Evolutionary conservation across 2,329 filamentous ascomycete species (phyloP), one percentile per base, ranked within the genome.

Genomic region (Colletotrichum falcatum): DNA sequence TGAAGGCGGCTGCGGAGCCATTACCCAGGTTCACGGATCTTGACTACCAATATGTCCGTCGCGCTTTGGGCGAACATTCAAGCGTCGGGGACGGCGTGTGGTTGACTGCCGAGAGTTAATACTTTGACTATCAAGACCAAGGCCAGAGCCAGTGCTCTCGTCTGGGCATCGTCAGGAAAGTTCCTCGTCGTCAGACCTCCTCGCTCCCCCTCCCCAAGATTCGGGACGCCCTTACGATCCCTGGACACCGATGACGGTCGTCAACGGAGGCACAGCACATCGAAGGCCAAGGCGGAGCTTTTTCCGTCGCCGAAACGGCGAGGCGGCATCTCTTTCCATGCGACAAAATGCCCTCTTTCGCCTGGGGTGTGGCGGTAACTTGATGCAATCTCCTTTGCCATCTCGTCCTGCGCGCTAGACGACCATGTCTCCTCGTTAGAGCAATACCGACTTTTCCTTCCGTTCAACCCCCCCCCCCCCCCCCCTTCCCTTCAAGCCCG

Each of bases 351-450:
- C 18, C 44, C 39, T 55, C 46, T 14, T 49, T 39, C 16, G 37
- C 46, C 12, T 5, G 39, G 48, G 66, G 66, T n/a, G 66, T 69
- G 66, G 16, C 66, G n/a, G n/a, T 60, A 69, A n/a, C 11, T 46
- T 11, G 28, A 48, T 48, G 35, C 54, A 42, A 42, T 64, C 44
- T 65, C 33, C 20, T 35, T 26, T 33, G 14, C n/a, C 37, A 54
- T 23, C 20, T 12, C 48, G 16, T 33, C 56, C 18, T 33, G 39
- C 20, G 56, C 48, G 61, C 66, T 65, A 55, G 54, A 18, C 56
- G 61, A 54, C 54, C 26, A 44, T 46, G 23, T n/a, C 55, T 37
- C 55, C 66, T 70, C 66, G 63, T 37, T 66, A 58, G 0, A 70
- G 63, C 49, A 66, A 53, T 66, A 61, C 42, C 42, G 39, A 35